Evolutionary conservation across 106 monocot genomes (phyloP).

Genomic region (Acorus calamus): DNA sequence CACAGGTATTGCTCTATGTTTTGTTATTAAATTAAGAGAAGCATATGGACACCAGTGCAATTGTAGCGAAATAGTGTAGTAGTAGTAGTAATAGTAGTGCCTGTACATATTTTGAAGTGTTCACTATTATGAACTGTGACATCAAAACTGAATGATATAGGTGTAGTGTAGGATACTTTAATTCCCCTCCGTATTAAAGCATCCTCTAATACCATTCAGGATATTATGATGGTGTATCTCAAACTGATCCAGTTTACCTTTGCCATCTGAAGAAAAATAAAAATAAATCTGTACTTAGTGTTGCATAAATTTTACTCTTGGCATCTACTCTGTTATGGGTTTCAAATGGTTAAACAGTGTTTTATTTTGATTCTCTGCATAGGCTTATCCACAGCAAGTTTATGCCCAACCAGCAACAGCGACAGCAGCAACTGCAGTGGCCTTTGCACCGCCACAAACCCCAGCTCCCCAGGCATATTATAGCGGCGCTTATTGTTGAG

Average conservation of each 20-base stretch:
- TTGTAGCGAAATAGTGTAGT: neutral
- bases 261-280: too few species aligned
- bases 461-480: slow-evolving; percentile 48
- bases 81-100: neutral
- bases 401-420: slow-evolving; percentile 38
- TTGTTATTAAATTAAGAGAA: neutral
- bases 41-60: neutral
- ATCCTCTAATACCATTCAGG: too few species aligned
- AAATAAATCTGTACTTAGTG: too few species aligned
- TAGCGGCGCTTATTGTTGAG: neutral
- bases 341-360: neutral
- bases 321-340: neutral
- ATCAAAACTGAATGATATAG: too few species aligned
- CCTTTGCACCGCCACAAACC: slow-evolving; percentile 29
- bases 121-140: too few species aligned
- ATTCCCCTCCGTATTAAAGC: too few species aligned
- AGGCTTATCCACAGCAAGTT: slow-evolving; percentile 59
- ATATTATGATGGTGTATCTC: too few species aligned
- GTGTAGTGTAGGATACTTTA: too few species aligned
- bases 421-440: slow-evolving; percentile 13
- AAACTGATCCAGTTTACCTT: too few species aligned
- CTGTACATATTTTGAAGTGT: too few species aligned
- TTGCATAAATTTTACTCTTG: neutral
- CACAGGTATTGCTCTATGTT: slow-evolving; percentile 30
- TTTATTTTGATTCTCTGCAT: neutral